Conservation (phyloP, 2,329 filamentous ascomycete species). For the Sclerotinia minor region DNA sequence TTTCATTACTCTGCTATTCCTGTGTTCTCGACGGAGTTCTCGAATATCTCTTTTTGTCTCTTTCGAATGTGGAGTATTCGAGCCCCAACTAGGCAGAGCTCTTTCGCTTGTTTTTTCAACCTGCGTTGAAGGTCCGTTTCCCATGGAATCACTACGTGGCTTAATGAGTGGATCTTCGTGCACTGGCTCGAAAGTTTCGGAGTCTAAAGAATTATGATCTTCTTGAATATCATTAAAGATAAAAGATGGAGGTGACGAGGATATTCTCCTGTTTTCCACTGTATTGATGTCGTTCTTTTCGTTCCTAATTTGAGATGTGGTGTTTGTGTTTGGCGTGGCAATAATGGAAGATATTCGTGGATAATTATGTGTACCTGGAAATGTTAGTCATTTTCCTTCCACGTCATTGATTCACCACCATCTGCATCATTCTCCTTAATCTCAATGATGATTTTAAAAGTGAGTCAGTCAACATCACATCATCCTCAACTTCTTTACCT, state of each 20-base stretch:
- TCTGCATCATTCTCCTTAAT: not conserved
- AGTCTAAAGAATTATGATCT: not conserved
- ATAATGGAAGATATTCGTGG: not conserved
- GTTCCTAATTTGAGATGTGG: not conserved
- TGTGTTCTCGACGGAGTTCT: not conserved
- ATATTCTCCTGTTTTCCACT: not conserved
- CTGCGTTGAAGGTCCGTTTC: not conserved
- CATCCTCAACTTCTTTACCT: not conserved
- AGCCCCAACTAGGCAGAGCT: not conserved
- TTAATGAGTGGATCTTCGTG: not conserved
- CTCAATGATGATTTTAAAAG: not conserved
- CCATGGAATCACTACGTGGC: not conserved
- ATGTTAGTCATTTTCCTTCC: not conserved
- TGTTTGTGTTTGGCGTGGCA: not conserved
- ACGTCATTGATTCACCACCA: not conserved
- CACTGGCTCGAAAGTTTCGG: not conserved
- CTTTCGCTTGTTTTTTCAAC: not conserved
- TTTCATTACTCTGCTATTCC: not conserved
- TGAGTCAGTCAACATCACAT: not conserved
- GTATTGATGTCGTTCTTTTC: too few species aligned
- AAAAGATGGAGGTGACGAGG: too few species aligned
- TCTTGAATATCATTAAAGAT: not conserved
- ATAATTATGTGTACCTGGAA: conserved; percentile 2
- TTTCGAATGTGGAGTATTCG: not conserved
- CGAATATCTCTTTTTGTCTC: not conserved